Evolutionary conservation across 2,329 filamentous ascomycete species (phyloP).

Genomic region (Beauveria medogensis): DNA sequence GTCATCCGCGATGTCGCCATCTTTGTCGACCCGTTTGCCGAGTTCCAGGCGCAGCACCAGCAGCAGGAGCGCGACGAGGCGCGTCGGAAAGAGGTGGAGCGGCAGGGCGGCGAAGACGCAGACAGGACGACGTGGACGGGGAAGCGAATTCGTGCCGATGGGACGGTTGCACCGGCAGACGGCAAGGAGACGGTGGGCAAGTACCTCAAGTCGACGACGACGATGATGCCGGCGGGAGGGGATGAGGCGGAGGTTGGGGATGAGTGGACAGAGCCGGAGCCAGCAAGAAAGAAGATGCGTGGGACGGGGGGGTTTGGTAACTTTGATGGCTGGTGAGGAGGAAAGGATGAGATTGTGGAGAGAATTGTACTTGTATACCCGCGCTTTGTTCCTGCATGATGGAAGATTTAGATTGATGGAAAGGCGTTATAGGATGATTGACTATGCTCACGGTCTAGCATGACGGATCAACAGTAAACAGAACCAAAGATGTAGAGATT

Average conservation of each 20-base stretch:
- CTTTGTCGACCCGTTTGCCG: constrained; percentile 90
- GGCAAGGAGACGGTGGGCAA: constrained; percentile 57
- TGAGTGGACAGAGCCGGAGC: constrained; percentile 52
- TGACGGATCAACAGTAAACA: no score
- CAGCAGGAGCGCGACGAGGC: constrained; percentile 52
- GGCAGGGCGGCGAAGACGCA: constrained; percentile 69
- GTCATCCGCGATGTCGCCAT: constrained; percentile 75
- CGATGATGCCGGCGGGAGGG: constrained; percentile 22
- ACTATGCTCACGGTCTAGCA: no score
- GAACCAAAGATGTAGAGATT: no score
- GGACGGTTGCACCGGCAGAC: constrained; percentile 41
- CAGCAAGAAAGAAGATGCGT: constrained; percentile 73
- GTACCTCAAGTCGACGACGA: constrained; percentile 58
- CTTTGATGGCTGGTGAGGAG: constrained; percentile 74
- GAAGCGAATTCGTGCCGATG: constrained; percentile 70
- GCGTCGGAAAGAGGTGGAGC: constrained; percentile 52
- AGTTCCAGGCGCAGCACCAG: constrained; percentile 71
- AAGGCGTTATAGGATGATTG: no score
- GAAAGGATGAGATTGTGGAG: not conserved
- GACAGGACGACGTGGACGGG: constrained; percentile 94
- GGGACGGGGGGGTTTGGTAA: constrained; percentile 74
- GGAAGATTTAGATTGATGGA: no score
- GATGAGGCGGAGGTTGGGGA: constrained; percentile 47
- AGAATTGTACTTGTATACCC: not conserved
- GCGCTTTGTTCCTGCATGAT: no score